These are phyloP conservation scores for Sugiyamaella valdiviana DNA, from an alignment of 805 yeast species.

Conservation along the genomic window DNA sequence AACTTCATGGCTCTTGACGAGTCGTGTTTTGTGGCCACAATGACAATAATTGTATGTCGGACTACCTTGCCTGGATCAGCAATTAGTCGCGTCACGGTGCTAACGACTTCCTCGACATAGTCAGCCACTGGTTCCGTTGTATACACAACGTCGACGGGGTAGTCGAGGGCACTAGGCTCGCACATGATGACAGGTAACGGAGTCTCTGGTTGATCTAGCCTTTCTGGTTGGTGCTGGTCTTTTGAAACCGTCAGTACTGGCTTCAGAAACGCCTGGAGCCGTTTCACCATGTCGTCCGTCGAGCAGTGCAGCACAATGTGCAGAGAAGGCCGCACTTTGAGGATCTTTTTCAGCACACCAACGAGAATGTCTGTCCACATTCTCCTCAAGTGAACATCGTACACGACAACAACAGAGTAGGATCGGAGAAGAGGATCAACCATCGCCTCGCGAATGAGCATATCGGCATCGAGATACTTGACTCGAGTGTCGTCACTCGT, in stretches of 20 bases:
- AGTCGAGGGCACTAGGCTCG: neutral
- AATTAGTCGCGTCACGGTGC: conserved; percentile 54
- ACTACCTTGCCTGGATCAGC: conserved; percentile 43
- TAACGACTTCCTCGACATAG: conserved; percentile 70
- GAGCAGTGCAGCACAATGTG: conserved; percentile 9
- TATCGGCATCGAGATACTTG: conserved; percentile 79
- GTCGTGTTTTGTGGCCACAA: conserved; percentile 4
- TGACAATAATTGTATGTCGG: neutral
- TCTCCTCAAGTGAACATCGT: conserved; percentile 81
- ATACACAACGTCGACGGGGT: conserved; percentile 54
- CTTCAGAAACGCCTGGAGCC: neutral
- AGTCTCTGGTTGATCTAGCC: too few species aligned
- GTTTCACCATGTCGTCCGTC: conserved; percentile 1
- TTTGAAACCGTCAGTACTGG: too few species aligned
- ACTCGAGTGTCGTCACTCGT: conserved; percentile 50
- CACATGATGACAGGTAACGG: neutral
- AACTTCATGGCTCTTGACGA: neutral
- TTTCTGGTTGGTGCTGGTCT: too few species aligned
- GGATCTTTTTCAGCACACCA: conserved; percentile 56
- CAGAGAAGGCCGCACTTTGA: conserved; percentile 51
- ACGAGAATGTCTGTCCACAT: conserved; percentile 67
- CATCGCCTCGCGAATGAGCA: conserved; percentile 61
- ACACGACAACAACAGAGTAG: conserved; percentile 70
- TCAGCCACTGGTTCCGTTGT: conserved; percentile 54
- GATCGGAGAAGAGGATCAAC: conserved; percentile 52